Percentiles rank a stretch among this genome's conserved stretches.
phyloP scores from a whole-genome alignment of 1,284 basidiomycete species.

The Fistulina hepatica region DNA sequence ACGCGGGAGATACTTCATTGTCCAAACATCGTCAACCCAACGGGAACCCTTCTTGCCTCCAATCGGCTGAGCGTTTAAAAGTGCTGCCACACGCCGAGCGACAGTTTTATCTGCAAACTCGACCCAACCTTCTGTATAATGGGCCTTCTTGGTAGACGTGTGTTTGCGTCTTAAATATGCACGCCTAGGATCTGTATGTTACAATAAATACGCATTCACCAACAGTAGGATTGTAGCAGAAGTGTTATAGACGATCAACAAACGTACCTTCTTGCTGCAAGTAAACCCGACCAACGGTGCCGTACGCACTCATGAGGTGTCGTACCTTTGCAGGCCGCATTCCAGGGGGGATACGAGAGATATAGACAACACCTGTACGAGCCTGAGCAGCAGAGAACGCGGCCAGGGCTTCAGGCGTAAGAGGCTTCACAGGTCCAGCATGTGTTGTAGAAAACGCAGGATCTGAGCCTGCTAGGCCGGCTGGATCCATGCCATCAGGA shows the following conservation, averaged over 20 bases:
- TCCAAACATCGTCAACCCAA: conserved; percentile 98
- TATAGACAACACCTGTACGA: conserved; percentile 81
- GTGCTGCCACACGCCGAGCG: conserved; percentile 82
- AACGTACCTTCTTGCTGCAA: conserved; percentile 71
- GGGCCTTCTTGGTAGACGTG: conserved; percentile 70
- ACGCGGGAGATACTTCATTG: conserved; percentile 95
- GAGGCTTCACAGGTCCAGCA: conserved; percentile 53
- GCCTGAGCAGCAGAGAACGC: conserved; percentile 61
- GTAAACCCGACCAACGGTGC: conserved; percentile 80
- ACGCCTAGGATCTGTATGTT: conserved; percentile 56
- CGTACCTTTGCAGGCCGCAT: conserved; percentile 97
- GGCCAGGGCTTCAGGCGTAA: conserved; percentile 60
- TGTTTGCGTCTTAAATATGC: conserved; percentile 70
- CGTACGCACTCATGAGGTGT: conserved; percentile 80
- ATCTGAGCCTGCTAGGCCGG: too few species aligned
- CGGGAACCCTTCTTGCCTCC: conserved; percentile 87
- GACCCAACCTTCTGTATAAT: conserved; percentile 96
- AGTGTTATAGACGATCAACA: too few species aligned
- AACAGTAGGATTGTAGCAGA: too few species aligned
- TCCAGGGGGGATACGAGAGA: conserved; percentile 95
- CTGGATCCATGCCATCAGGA: too few species aligned
- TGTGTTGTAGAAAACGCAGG: too few species aligned
- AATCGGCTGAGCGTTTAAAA: conserved; percentile 95
- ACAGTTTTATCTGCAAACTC: conserved; percentile 93
- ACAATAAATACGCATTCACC: background rate